These are phyloP conservation scores for Calonectria henricotiae DNA, from an alignment of 2,329 filamentous ascomycete species.

Conservation along the genomic window DNA sequence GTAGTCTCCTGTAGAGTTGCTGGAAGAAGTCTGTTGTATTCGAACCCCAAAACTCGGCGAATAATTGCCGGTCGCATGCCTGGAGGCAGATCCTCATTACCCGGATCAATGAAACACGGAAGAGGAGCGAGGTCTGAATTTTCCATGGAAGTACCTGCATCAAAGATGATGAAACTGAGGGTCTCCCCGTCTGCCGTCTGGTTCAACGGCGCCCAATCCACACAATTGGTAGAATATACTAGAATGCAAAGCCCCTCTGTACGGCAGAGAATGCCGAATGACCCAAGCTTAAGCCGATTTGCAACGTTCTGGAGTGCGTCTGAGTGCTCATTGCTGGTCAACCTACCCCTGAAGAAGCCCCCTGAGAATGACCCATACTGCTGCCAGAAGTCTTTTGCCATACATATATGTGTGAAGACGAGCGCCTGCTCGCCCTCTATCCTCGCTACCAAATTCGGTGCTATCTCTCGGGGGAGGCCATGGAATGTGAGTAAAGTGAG, in stretches of 20 bases:
- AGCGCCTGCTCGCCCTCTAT: conserved; percentile 51
- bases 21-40: conserved; percentile 55
- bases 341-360: conserved; percentile 46
- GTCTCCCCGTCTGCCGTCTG: conserved; percentile 22
- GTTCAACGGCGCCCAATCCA: conserved; percentile 55
- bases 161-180: conserved; percentile 28
- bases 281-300: conserved; percentile 56
- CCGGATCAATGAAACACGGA: conserved; percentile 31
- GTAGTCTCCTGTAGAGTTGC: conserved; percentile 34
- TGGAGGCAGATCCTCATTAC: conserved; percentile 38
- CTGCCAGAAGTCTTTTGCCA: conserved; percentile 54
- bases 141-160: conserved; percentile 5
- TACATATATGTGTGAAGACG: conserved; percentile 58
- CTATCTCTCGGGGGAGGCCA: conserved; percentile 3
- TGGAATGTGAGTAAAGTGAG: conserved; percentile 42
- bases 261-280: conserved; percentile 58
- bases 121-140: conserved; percentile 51
- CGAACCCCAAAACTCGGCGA: conserved; percentile 54
- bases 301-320: conserved; percentile 52
- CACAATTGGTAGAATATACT: conserved; percentile 59
- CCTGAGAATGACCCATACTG: conserved; percentile 38
- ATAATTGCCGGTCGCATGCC: conserved; percentile 47
- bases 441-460: conserved; percentile 49
- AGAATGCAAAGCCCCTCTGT: conserved; percentile 58
- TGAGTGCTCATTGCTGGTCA: conserved; percentile 38